Conservation (phyloP, 495 filamentous ascomycete genomes). For the Gamarada debralockiae region DNA sequence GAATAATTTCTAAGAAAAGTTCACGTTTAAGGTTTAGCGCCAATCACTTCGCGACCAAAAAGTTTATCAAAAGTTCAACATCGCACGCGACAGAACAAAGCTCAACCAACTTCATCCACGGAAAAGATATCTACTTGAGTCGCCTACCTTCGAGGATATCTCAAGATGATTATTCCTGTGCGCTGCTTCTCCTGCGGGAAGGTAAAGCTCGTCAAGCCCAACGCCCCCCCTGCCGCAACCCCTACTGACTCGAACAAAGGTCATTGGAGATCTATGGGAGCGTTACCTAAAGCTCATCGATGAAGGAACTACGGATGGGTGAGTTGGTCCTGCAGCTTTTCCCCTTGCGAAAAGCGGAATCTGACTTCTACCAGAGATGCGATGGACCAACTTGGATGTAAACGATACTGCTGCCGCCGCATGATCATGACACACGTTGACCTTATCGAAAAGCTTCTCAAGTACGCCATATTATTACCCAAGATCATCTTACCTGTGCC, state of each 20-base stretch:
- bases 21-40: background rate
- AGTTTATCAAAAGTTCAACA: slow-evolving; percentile 12
- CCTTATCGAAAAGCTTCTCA: slow-evolving; percentile 94
- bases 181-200: slow-evolving; percentile 99
- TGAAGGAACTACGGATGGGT: slow-evolving; percentile 75
- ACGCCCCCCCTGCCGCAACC: background rate
- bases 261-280: slow-evolving; percentile 96
- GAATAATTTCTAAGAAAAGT: slow-evolving; percentile 13
- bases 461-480: slow-evolving; percentile 45
- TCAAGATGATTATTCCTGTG: slow-evolving; percentile 93
- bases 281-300: slow-evolving; percentile 83
- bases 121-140: slow-evolving; percentile 1
- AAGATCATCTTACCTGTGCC: background rate
- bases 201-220: slow-evolving; percentile 43
- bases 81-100: slow-evolving; percentile 14
- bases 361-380: slow-evolving; percentile 60
- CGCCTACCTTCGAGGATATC: background rate
- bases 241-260: slow-evolving; percentile 47
- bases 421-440: slow-evolving; percentile 99
- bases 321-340: slow-evolving; percentile 28
- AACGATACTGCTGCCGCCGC: slow-evolving; percentile 93
- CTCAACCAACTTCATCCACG: background rate
- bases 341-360: background rate
- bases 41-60: background rate
- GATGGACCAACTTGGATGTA: slow-evolving; percentile 89